Evolutionary conservation across 2,329 filamentous ascomycete species (phyloP), one percentile per base, ranked within the genome.

Genomic region (Geosmithia putterillii): DNA sequence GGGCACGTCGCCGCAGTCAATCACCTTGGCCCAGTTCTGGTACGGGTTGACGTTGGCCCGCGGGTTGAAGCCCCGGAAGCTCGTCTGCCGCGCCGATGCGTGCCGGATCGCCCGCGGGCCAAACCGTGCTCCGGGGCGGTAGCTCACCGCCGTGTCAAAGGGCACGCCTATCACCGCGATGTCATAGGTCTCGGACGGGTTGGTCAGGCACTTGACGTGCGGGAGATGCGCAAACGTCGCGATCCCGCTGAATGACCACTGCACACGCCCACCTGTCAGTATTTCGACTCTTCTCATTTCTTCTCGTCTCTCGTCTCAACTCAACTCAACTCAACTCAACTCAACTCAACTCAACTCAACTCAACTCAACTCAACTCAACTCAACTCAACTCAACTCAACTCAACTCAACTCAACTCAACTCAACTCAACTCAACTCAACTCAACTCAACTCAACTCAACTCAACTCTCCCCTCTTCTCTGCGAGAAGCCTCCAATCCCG

Each of bases 1-100:
- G 22, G 89, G 87, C 44, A 95, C 87, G 58, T 95, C 89, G 40
- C 89, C 89, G 60, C 89, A 95, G 67, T 95, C 89, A 42, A 90
- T 69, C 46, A 95, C 77, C 41, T 75, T 86, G 8, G 87, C 81
- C 76, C 86, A 90, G 54, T 76, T 81, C 57, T 82, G 50, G 64
- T 92, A 95, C 0, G 89, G 87, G 61, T 95, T 95, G 51, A 95
- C 73, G 35, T 73, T 74, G 2, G 86, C 87, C 19, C 87, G 79
- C 2, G 83, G 76, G 62, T 95, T 95, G 73, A 84, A 66, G 56
- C 83, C 83, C 37, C 86, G 77, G 59, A 83, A 86, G 3, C 79
- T 74, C 14, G 83, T 86, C 63, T 95, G 88, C 18, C 88, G 79
- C 7, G 81, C 73, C 25, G 86, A 90, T 36, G 86, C 88, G 35